Evolutionary conservation across 768 basidiomycete genomes (phyloP).

Genomic region (Tylopilus intermedius): DNA sequence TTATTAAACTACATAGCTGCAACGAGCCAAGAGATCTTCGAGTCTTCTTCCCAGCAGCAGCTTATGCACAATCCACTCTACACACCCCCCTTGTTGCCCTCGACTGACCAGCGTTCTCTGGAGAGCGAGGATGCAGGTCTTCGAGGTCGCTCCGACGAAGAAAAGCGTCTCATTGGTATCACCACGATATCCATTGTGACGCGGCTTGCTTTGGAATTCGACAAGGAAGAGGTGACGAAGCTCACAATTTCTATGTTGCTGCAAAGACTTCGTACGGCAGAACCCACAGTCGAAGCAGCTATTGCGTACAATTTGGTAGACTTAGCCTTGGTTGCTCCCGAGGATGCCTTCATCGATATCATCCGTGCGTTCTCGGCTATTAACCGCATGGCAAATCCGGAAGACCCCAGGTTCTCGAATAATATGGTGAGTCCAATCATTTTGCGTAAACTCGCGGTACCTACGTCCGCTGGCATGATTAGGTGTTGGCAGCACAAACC

Average conservation of each 20-base stretch:
- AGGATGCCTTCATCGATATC: constrained; percentile 76
- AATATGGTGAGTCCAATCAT: constrained; percentile 62
- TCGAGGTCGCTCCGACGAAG: constrained; percentile 71
- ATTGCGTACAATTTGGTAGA: constrained; percentile 91
- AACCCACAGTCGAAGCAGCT: constrained; percentile 84
- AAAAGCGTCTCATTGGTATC: constrained; percentile 78
- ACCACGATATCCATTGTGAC: constrained; percentile 92
- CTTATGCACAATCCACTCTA: constrained; percentile 40
- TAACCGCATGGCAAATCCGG: constrained; percentile 80
- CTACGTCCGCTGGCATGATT: neutral
- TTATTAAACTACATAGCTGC: constrained; percentile 88
- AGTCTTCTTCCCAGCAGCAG: constrained; percentile 43
- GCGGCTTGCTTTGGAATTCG: constrained; percentile 80
- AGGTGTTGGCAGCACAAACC: constrained; percentile 90
- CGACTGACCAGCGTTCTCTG: constrained; percentile 45
- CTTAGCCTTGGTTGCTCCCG: constrained; percentile 74
- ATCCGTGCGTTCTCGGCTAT: constrained; percentile 79
- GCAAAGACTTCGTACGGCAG: constrained; percentile 79
- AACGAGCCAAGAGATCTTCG: constrained; percentile 71
- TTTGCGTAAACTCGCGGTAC: neutral
- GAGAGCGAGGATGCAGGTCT: constrained; percentile 62
- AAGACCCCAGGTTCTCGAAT: constrained; percentile 83
- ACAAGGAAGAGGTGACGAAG: constrained; percentile 81
- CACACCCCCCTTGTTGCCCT: constrained; percentile 24
- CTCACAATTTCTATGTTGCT: constrained; percentile 90